Evolutionary conservation across 768 basidiomycete genomes (phyloP), one percentile per base, ranked within the genome.

Genomic region (Pleurotus eryngii): DNA sequence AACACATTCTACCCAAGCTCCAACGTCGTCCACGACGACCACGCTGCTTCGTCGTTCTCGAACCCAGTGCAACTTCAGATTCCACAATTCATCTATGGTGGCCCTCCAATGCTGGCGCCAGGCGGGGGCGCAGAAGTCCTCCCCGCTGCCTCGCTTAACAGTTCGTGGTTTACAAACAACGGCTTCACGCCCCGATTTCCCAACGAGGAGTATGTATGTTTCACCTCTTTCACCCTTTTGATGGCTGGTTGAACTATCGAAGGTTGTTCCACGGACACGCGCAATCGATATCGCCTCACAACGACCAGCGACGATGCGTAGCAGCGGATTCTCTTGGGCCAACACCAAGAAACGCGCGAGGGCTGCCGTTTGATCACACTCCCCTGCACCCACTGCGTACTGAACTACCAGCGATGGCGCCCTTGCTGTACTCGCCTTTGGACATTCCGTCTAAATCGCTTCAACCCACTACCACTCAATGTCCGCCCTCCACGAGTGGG

Each of bases 101-200:
- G 78, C 3, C 75, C 80, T 0, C 86, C 89, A 24, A 78, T 80
- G 1, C 77, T 90, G 18, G 86, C 85, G 1, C 82, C 78, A 1
- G 88, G 87, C 18, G 89, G 88, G 20, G 88, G 90, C 37, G 88
- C 85, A 8, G 90, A 90, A 69, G 83, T 87, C 12, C 66, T 90
- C n/a, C 82, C 86, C 9, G 71, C 73, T 3, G 76, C 76, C 39
- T 69, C 78, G 57, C 60, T 71, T 26, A 58, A 53, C 57, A 60
- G 60, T 56, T 64, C 74, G 3, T 88, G 86, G 86, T 77, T 82
- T 57, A 59, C 74, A 5, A 78, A 81, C 61, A 76, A 70, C 49
- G 80, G 78, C 11, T 78, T 81, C 61, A 55, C 54, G 5, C 61
- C 62, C 12, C 57, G 50, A 45, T 24, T 51, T 18, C 54, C 49